Evolutionary conservation across 2,329 filamentous ascomycete genomes (phyloP), one percentile per base, ranked within the genome.

Genomic region (Sclerotinia nivalis): DNA sequence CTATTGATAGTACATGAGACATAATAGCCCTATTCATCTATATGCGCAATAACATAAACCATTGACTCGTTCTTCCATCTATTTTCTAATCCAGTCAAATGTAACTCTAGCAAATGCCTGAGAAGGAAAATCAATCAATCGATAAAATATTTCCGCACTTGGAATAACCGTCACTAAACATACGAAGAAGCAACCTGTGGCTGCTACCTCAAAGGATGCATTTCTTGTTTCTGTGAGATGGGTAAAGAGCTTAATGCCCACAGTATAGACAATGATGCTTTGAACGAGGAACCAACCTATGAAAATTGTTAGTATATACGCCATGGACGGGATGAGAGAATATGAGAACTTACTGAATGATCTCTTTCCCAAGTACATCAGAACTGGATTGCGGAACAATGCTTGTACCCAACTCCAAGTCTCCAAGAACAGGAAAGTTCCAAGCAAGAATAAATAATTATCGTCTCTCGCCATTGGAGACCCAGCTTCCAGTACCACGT

Each of bases 381-480:
- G 76, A 2, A 79, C 56, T 20, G 72, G 76, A 69, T 77, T 80
- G 31, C 75, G 71, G 50, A 84, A 78, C 2, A 82, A 59, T 7
- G 68, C 76, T 69, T 81, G 80, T 34, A 82, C 66, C 25, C 74
- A 49, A 31, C 78, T 77, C 37, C 77, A 81, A 0, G 78, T 80
- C 73, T 84, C 82, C 13, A 84, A 70, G 45, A 82, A 69, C 15
- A 82, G 72, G 71, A 80, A 80, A 37, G 80, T 76, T 1, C 81
- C 82, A 0, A 83, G 54, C 25, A 84, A 76, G 50, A 83, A 75
- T 4, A 84, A 75, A 70, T 82, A 84, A 68, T 81, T 81, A 71
- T 84, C 82, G 56, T 80, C 79, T 55, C 82, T 75, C 4, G 82
- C 79, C 62, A 79, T 76, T 0, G 80, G 80, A 59, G 81, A 75